Conservation (phyloP, 495 filamentous ascomycete species). For the Hypoxylon crocopeplum region DNA sequence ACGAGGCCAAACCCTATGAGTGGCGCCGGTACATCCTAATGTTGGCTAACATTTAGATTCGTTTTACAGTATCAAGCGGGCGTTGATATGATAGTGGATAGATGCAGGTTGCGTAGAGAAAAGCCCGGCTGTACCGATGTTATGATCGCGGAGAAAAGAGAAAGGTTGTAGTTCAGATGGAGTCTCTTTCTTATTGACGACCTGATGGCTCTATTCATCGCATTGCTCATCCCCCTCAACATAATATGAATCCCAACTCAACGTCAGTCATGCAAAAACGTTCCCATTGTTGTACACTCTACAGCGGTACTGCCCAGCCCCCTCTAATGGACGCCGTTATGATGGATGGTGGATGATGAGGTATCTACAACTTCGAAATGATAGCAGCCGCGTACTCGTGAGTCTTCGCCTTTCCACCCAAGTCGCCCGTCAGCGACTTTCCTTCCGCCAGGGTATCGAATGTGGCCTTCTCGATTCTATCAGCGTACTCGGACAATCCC, state of each 20-base stretch:
- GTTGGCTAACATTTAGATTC: too few relatives aligned
- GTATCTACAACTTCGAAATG: constrained; percentile 75
- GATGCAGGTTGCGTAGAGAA: too few relatives aligned
- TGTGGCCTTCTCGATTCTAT: constrained; percentile 89
- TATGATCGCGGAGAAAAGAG: background rate
- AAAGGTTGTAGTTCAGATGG: background rate
- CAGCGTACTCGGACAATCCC: constrained; percentile 83
- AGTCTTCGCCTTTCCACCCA: constrained; percentile 94
- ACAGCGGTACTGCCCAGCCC: constrained; percentile 27
- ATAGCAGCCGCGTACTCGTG: constrained; percentile 90
- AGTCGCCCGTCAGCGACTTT: constrained; percentile 92
- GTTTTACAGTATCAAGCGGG: too few relatives aligned
- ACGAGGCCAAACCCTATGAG: background rate
- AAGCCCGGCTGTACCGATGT: background rate
- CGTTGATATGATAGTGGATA: too few relatives aligned
- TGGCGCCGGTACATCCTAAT: background rate
- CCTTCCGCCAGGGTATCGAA: constrained; percentile 95
- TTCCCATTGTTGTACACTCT: constrained; percentile 39
- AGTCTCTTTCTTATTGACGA: background rate
- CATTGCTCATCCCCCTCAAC: constrained; percentile 8
- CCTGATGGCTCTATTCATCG: constrained; percentile 7
- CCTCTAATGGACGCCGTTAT: constrained; percentile 36
- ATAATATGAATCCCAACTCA: background rate
- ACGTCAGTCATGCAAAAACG: constrained; percentile 23
- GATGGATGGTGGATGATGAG: constrained; percentile 30